phyloP scores from a whole-genome alignment of 805 yeast genomes.

The Helenozyma rhizophorensis region DNA sequence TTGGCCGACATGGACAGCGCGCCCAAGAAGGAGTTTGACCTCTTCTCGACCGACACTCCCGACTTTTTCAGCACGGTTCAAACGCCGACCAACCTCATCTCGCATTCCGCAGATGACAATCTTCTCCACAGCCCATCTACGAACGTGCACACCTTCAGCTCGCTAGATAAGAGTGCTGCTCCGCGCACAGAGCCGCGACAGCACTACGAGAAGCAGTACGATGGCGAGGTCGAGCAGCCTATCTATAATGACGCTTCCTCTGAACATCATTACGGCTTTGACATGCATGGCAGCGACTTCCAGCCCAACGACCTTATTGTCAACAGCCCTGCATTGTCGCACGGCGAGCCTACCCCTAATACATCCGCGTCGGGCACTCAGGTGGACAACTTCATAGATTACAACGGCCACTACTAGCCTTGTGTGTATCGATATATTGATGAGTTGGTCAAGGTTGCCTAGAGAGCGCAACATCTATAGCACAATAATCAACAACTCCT shows the following conservation, averaged over 20 bases:
- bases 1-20: neutral
- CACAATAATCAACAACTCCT: too few relatives aligned
- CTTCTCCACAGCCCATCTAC: conserved; percentile 13
- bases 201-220: conserved; percentile 4
- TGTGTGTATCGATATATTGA: too few relatives aligned
- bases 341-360: conserved; percentile 10
- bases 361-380: conserved; percentile 10
- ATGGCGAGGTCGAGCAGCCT: neutral
- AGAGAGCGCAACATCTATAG: too few relatives aligned
- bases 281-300: conserved; percentile 7
- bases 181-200: too few relatives aligned
- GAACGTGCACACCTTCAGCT: conserved; percentile 11
- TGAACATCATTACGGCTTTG: conserved; percentile 10
- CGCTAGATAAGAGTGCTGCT: neutral
- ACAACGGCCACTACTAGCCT: conserved; percentile 14
- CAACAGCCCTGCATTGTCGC: conserved; percentile 11
- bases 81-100: conserved; percentile 8
- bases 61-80: conserved; percentile 16
- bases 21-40: conserved; percentile 6
- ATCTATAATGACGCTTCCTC: conserved; percentile 3
- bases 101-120: conserved; percentile 6
- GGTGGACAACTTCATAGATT: conserved; percentile 25
- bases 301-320: conserved; percentile 10
- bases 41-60: conserved; percentile 12
- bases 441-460: too few relatives aligned